These are phyloP conservation scores for Ophiostoma tasmaniense DNA, from an alignment of 2,329 filamentous ascomycete species.

Conservation along the genomic window DNA sequence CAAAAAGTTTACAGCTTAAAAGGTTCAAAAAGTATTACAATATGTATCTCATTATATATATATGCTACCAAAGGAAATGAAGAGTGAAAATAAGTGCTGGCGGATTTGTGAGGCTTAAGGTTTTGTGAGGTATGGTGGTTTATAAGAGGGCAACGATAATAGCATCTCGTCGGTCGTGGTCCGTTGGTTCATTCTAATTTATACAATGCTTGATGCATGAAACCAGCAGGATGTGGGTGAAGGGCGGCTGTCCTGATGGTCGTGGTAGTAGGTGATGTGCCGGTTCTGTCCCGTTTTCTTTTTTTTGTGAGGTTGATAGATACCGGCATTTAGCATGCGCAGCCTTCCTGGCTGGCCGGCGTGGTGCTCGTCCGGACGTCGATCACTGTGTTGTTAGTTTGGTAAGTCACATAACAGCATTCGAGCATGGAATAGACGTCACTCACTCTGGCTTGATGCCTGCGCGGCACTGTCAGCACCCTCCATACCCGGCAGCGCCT, in stretches of 20 bases:
- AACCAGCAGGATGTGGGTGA: background rate
- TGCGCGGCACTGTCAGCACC: constrained; percentile 71
- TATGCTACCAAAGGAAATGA: constrained; percentile 4
- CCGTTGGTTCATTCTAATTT: constrained; percentile 10
- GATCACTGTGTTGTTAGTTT: constrained; percentile 56
- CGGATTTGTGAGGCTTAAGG: background rate
- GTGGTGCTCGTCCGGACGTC: constrained; percentile 79
- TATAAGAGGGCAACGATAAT: background rate
- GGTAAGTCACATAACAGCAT: background rate
- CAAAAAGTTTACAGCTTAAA: background rate
- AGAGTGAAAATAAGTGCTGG: background rate
- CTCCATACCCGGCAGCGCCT: constrained; percentile 96
- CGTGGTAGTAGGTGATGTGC: background rate
- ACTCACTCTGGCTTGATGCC: constrained; percentile 61
- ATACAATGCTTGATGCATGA: constrained; percentile 18
- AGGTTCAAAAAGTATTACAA: constrained; percentile 5
- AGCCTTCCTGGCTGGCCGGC: constrained; percentile 63
- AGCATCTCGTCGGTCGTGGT: background rate
- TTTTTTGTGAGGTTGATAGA: background rate
- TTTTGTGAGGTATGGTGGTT: background rate
- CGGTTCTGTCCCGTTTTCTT: background rate
- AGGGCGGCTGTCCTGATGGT: background rate
- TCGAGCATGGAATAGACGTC: constrained; percentile 17
- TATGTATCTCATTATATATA: constrained; percentile 7
- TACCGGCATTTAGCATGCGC: constrained; percentile 46